These are phyloP conservation scores for Acanthamoeba lenticulata DNA, from an alignment of 208 protist species.

Conservation along the genomic window DNA sequence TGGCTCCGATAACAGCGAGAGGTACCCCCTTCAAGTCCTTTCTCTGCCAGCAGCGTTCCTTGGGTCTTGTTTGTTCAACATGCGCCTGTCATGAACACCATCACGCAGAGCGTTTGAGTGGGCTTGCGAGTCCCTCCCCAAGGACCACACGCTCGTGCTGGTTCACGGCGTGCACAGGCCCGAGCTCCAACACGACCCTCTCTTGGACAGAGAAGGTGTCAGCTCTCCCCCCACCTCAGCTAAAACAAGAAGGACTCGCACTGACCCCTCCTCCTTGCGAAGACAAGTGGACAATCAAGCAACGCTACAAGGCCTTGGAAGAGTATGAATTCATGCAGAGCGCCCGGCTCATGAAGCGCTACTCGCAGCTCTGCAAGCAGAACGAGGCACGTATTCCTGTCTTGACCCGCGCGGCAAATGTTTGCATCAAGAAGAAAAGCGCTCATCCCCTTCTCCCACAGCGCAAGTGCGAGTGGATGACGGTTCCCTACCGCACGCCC, in stretches of 20 bases:
- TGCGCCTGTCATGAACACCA: background rate
- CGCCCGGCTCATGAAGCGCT: background rate
- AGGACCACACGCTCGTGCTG: constrained; percentile 58
- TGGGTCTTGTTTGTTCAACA: background rate
- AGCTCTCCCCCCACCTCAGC: background rate
- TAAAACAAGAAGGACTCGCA: no score
- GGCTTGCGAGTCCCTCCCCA: background rate
- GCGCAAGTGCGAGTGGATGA: constrained; percentile 47
- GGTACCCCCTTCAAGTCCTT: background rate
- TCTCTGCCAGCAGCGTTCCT: background rate
- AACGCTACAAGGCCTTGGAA: constrained; percentile 25
- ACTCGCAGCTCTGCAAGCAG: background rate
- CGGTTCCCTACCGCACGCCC: background rate
- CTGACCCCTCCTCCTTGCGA: background rate
- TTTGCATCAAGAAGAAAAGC: background rate
- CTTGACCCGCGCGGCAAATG: background rate
- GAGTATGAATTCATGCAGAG: constrained; percentile 44
- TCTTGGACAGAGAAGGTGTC: no score
- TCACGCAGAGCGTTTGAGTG: background rate
- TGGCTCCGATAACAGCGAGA: background rate
- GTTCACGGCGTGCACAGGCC: constrained; percentile 9
- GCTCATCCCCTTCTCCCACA: background rate
- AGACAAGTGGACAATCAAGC: constrained; percentile 13
- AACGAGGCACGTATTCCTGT: background rate
- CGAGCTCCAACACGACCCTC: background rate